These are phyloP conservation scores for Meripilus lineatus DNA, from an alignment of 1,284 basidiomycete species.

Conservation along the genomic window DNA sequence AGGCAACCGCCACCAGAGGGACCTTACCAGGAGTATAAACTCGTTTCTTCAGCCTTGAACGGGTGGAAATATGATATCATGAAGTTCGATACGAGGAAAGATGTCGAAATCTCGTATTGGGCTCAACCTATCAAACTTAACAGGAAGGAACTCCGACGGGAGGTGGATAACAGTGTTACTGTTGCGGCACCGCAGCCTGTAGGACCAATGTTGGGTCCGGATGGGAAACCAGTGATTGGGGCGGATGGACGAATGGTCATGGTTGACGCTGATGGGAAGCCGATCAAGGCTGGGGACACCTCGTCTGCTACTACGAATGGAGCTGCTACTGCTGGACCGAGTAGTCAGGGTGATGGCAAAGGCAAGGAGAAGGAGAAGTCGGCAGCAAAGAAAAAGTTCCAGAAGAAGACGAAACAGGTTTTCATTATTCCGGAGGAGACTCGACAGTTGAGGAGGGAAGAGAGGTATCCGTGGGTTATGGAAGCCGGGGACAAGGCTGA, in stretches of 20 bases:
- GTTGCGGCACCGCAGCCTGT: slow-evolving; percentile 44
- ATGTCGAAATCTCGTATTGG: slow-evolving; percentile 63
- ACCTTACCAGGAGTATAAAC: slow-evolving; percentile 63
- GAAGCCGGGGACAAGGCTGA: slow-evolving; percentile 69
- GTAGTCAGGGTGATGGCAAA: slow-evolving; percentile 20
- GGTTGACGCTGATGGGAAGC: slow-evolving; percentile 72
- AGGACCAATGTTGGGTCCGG: slow-evolving; percentile 65
- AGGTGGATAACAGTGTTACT: slow-evolving; percentile 36
- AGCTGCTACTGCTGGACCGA: slow-evolving; percentile 23
- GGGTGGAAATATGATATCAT: slow-evolving; percentile 85
- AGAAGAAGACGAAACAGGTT: slow-evolving; percentile 84
- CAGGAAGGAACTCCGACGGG: slow-evolving; percentile 69
- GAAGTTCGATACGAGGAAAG: slow-evolving; percentile 73
- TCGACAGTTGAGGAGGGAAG: slow-evolving; percentile 64
- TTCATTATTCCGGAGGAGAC: slow-evolving; percentile 46
- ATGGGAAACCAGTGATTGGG: slow-evolving; percentile 76
- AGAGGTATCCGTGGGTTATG: slow-evolving; percentile 86
- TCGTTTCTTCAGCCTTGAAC: slow-evolving; percentile 71
- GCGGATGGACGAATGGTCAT: slow-evolving; percentile 71
- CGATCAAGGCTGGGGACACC: slow-evolving; percentile 44
- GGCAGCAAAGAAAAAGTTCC: slow-evolving; percentile 63
- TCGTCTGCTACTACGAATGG: slow-evolving; percentile 15
- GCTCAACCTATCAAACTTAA: slow-evolving; percentile 75
- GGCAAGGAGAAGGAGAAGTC: slow-evolving; percentile 46
- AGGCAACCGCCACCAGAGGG: slow-evolving; percentile 50